Conservation (phyloP, 768 basidiomycete genomes). For the Lyophyllum atratum region DNA sequence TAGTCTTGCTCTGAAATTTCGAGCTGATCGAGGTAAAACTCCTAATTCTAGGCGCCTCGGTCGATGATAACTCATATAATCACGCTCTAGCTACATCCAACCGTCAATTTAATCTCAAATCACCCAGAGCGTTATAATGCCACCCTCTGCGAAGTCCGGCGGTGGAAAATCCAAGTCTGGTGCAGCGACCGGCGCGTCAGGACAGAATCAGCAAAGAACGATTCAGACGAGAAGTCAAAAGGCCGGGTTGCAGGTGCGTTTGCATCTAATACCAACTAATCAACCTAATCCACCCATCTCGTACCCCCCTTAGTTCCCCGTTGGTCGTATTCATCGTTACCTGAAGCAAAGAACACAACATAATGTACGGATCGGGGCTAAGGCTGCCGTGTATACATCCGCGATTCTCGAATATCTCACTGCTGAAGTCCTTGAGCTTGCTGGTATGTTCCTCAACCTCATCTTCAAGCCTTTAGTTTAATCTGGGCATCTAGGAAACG, state of each 20-base stretch:
- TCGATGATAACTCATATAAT: background rate
- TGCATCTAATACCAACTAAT: background rate
- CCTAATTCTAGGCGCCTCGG: constrained; percentile 11
- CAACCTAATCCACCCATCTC: background rate
- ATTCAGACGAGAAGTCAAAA: constrained; percentile 77
- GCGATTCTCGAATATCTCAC: constrained; percentile 96
- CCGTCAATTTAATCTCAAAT: background rate
- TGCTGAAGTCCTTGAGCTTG: constrained; percentile 94
- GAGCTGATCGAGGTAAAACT: constrained; percentile 14
- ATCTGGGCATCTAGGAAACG: constrained; percentile 65
- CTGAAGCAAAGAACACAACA: constrained; percentile 90
- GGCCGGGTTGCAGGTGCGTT: constrained; percentile 81
- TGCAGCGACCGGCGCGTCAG: constrained; percentile 28
- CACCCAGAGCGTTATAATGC: constrained; percentile 30
- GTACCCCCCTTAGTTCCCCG: constrained; percentile 74
- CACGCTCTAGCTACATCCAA: background rate
- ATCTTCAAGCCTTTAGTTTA: background rate
- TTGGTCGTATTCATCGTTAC: constrained; percentile 97
- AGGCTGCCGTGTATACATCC: constrained; percentile 95
- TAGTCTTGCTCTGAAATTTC: background rate
- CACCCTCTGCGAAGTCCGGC: constrained; percentile 53
- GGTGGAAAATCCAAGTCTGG: constrained; percentile 68
- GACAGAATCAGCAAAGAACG: constrained; percentile 35
- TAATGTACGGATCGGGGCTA: constrained; percentile 95
- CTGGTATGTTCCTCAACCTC: constrained; percentile 56